These are phyloP conservation scores for Pseudogymnoascus pannorum DNA, from an alignment of 2,329 filamentous ascomycete genomes.

Conservation along the genomic window DNA sequence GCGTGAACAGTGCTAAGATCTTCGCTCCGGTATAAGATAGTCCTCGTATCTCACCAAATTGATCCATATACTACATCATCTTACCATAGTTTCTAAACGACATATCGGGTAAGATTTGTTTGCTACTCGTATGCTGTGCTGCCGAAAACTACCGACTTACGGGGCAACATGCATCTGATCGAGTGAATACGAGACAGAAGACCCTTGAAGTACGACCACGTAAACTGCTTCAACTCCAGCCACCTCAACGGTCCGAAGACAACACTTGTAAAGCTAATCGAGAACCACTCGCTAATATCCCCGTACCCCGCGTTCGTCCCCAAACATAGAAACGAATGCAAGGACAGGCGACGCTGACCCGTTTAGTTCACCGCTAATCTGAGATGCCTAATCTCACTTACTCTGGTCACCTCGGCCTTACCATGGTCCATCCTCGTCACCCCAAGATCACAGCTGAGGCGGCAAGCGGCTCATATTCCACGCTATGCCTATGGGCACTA, in stretches of 20 bases:
- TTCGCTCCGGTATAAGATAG: neutral
- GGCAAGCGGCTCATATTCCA: too few species aligned
- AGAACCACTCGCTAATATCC: conserved; percentile 45
- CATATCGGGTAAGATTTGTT: neutral
- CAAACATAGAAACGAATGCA: too few species aligned
- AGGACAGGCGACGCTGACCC: too few species aligned
- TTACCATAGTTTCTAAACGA: neutral
- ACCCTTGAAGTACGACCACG: conserved; percentile 28
- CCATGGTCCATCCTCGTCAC: too few species aligned
- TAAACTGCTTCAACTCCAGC: conserved; percentile 40
- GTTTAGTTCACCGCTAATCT: too few species aligned
- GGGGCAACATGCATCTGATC: neutral
- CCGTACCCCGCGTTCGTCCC: too few species aligned
- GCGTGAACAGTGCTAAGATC: neutral
- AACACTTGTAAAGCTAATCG: conserved; percentile 41
- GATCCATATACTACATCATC: neutral
- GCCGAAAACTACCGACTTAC: neutral
- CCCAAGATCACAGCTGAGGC: too few species aligned
- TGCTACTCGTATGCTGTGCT: neutral
- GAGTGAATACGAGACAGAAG: neutral
- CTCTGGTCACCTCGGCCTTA: too few species aligned
- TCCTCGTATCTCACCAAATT: conserved; percentile 1
- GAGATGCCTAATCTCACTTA: too few species aligned
- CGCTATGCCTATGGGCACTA: too few species aligned
- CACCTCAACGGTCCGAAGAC: conserved; percentile 41